Base-by-base conservation (phyloP, 2,329 filamentous ascomycete species). In the Scytalidium sp. region DNA sequence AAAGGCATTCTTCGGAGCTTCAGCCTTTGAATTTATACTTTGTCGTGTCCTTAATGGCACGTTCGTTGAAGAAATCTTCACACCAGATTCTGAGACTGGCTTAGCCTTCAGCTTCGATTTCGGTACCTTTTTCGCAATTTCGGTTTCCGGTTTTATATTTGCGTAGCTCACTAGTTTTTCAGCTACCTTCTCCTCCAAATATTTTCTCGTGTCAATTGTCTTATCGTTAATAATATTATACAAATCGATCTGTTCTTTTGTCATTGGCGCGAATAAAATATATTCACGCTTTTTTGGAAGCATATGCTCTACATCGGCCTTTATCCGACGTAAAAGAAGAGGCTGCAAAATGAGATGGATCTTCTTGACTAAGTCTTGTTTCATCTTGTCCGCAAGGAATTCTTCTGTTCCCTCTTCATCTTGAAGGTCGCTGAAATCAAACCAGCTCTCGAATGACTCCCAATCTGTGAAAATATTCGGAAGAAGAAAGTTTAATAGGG, bases 211-310 rank as follows among this genome's bases (percentile, higher is more conserved):
- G 54, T 86, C 83, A 1, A 71, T 66, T 2, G 72, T 72, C 53
- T 80, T 81, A 61, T 85, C 75, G 49, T 67, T 79, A 27, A 86
- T 74, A 0, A 75, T 77, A 45, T 84, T 84, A 64, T 99, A 99
- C 0, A 99, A 70, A 50, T 97, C 93, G 2, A 91, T 90, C 64
- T 99, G 94, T 58, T 94, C 90, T 20, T 84, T 80, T 0, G 91
- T 96, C 70, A 99, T 83, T 0, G 94, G 94, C 0, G 94, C 94
- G 61, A 94, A 97, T 0, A 99, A 73, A 3, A 99, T 88, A 58
- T 99, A 99, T 67, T 99, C 94, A 22, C 94, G 83, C 73, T 99
- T 99, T 70, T 93, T 95, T 0, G 94, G 94, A n/a, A 99, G 76
- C 43, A 90, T 82, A 2, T 85, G 85, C 48, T 96, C 93, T 0